Percentiles rank a stretch among this genome's conserved stretches.
These are phyloP conservation scores for Amoeboaphelidium occidentale DNA, from an alignment of 371 early-diverging fungal genomes.

Conservation along the genomic window DNA sequence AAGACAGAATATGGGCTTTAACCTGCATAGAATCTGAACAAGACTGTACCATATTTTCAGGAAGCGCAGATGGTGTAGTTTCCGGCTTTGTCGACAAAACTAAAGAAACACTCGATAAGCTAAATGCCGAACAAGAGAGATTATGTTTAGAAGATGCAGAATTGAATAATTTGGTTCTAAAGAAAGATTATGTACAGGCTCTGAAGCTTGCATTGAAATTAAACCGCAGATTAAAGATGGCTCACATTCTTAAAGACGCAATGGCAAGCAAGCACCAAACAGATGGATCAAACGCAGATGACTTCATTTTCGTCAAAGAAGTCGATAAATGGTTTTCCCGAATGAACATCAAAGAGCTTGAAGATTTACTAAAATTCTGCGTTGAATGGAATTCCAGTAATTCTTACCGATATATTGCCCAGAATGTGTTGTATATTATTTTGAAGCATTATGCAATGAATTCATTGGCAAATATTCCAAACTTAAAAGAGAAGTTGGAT, in stretches of 20 bases:
- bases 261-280: slow-evolving; percentile 4
- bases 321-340: neutral
- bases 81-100: slow-evolving; percentile 79
- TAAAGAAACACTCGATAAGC: slow-evolving; percentile 40
- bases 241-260: slow-evolving; percentile 42
- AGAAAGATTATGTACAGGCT: slow-evolving; percentile 78
- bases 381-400: slow-evolving; percentile 88
- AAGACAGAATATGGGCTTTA: slow-evolving; percentile 73
- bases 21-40: slow-evolving; percentile 43
- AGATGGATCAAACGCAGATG: slow-evolving; percentile 3
- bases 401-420: slow-evolving; percentile 48
- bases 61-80: slow-evolving; percentile 69
- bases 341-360: slow-evolving; percentile 17
- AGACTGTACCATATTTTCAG: slow-evolving; percentile 34
- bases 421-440: slow-evolving; percentile 49
- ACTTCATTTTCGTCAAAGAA: slow-evolving; percentile 5
- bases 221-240: slow-evolving; percentile 58
- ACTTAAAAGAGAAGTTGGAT: slow-evolving; percentile 50
- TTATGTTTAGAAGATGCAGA: slow-evolving; percentile 50
- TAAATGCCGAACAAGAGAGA: slow-evolving; percentile 8
- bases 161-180: slow-evolving; percentile 48
- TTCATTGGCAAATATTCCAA: slow-evolving; percentile 35
- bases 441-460: slow-evolving; percentile 32
- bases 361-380: slow-evolving; percentile 48
- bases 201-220: slow-evolving; percentile 66